Base-by-base conservation (phyloP, 1,284 basidiomycete species). In the Microbotryomycetes sp. region DNA sequence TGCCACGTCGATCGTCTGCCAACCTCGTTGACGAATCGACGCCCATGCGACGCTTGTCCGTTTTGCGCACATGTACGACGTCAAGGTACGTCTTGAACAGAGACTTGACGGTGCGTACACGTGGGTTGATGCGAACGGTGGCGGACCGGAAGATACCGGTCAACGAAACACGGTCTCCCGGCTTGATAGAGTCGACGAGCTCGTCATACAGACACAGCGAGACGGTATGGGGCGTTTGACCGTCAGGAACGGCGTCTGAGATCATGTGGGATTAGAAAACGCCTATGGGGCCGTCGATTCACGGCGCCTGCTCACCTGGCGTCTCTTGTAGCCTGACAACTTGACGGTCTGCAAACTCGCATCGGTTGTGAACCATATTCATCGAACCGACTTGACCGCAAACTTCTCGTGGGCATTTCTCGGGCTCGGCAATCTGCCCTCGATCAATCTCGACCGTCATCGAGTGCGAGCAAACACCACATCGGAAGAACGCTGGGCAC, bases 41-140 rank as follows among this genome's bases (percentile, higher is more conserved):
- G 1, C 86, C 88, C 62, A 96, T 82, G 3, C 85, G 78, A 54
- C 83, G 84, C 53, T 70, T 70, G 66, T 81, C 81, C 29, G 88
- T 89, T 41, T 91, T 80, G 72, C 85, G 87, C 68, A 97, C 81
- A 74, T 98, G 94, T 1, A 98, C 86, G 26, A 97, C 89, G 75
- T 98, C 94, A 57, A 98, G 77, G 76, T 89, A 98, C 0, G 94
- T 98, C 81, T 96, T 90, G 83, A 97, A 98, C 45, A 98, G 79
- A 66, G 89, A 89, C 79, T 96, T 97, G 77, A 97, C 84, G 27
- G 86, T 87, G 52, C 94, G 81, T 75, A 92, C 88, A 21, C 91
- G 82, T 3, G 93, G 90, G 74, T 97, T 97, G 57, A 94, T 86
- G 48, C 96, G 83, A 5, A 97, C 91, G 0, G 94, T 91, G 13